These are phyloP conservation scores for Calycina herbarum DNA, from an alignment of 2,329 filamentous ascomycete species.

Conservation along the genomic window DNA sequence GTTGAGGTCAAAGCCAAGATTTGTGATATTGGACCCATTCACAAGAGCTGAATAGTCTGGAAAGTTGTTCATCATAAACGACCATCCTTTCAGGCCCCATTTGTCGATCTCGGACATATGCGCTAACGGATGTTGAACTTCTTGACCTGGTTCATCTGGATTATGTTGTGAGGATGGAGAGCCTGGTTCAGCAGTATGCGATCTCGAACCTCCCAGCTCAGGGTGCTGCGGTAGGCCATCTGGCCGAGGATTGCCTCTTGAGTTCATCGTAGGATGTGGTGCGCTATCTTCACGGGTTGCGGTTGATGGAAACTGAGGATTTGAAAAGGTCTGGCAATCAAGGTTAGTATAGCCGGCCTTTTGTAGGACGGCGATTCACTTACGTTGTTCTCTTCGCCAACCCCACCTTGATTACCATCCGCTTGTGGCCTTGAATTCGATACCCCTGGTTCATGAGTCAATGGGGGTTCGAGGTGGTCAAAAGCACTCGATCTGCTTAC, in stretches of 20 bases:
- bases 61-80: constrained; percentile 60
- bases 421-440: constrained; percentile 33
- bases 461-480: constrained; percentile 6
- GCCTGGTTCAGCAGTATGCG: constrained; percentile 28
- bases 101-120: constrained; percentile 64
- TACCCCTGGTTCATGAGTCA: constrained; percentile 26
- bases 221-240: constrained; percentile 27
- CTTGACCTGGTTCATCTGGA: constrained; percentile 34
- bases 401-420: constrained; percentile 25
- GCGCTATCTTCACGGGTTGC: constrained; percentile 27
- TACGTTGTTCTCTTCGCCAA: constrained; percentile 30
- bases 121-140: constrained; percentile 57
- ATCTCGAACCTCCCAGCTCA: constrained; percentile 19
- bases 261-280: constrained; percentile 27
- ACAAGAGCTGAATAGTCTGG: constrained; percentile 63
- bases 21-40: constrained; percentile 57
- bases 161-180: constrained; percentile 28
- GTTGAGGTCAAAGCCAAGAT: constrained; percentile 58
- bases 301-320: constrained; percentile 28
- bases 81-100: constrained; percentile 64
- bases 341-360: constrained; percentile 8
- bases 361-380: constrained; percentile 15
- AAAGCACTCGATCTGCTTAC: constrained; percentile 24
- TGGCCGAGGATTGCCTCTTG: constrained; percentile 21
- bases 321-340: constrained; percentile 28